Base-by-base conservation (phyloP, 108 stramenopile genomes). In the Nitzschia sp. region DNA sequence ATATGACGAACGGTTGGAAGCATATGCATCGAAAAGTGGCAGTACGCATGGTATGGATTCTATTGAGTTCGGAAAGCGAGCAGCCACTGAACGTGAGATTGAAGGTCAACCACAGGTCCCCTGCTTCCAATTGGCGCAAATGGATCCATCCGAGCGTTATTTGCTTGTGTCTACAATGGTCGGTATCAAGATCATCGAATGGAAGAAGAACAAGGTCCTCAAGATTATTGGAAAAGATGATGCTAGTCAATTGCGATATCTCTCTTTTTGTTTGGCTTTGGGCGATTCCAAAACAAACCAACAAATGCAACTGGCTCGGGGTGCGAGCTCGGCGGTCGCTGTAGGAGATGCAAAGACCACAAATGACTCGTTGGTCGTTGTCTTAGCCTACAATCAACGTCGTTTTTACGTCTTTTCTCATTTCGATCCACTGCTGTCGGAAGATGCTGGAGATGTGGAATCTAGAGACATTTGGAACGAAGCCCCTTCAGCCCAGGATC, bases 401-500 rank as follows among this genome's bases (percentile, higher is more conserved):
- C 88, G 96, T 15, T 95, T 99, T 61, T 98, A 92, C 65, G 82
- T 92, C 12, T 96, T 98, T 67, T 92, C 90, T 26, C 90, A 91
- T 48, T 58, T 87, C 53, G 95, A 94, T 64, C 96, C 96, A 6
- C 67, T 91, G 0, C 56, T 72, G 20, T 81, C 71, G 0, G 53
- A 53, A 41, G 53, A 65, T 15, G 65, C 81, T n/a, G 52, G 70
- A 0, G 70, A 44, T 40, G 81, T 66, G n/a, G 81, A 79, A 1
- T 63, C 82, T 10, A 81, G 97, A 41, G 98, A 99, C 72, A 79
- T 96, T 26, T 83, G 97, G 73, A 99, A 98, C 68, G 97, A 98
- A 73, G 80, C 89, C 9, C 96, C 96, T 21, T 87, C 87, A 41
- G 91, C 88, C 11, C 93, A 96, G 29, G 96, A 93, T 67, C 71